phyloP scores from a whole-genome alignment of 208 protist species.

The Leishmania major region DNA sequence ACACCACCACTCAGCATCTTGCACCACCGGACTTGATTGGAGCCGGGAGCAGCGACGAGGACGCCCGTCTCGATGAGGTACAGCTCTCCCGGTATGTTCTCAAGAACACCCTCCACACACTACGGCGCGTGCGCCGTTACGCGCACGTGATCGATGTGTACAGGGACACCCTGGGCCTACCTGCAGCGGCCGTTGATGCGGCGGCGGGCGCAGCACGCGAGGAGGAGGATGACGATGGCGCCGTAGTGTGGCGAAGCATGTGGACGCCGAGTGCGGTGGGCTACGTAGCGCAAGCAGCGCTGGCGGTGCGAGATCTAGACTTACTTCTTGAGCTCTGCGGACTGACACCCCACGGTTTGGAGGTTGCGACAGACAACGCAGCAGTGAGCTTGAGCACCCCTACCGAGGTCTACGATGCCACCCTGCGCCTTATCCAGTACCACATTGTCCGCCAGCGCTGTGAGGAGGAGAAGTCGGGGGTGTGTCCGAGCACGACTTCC shows the following conservation, averaged over 20 bases:
- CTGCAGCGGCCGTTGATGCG: too few relatives aligned
- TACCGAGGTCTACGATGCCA: slow-evolving; percentile 61
- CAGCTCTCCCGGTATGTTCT: slow-evolving; percentile 40
- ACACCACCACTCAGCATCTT: neutral
- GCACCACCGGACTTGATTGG: neutral
- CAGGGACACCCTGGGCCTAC: neutral
- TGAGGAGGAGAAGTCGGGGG: slow-evolving; percentile 4
- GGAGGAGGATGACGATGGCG: slow-evolving; percentile 3
- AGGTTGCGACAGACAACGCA: neutral
- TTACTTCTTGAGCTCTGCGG: slow-evolving; percentile 46
- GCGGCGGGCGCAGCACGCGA: neutral
- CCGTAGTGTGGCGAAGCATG: slow-evolving; percentile 26
- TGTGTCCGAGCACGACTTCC: neutral
- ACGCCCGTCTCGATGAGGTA: neutral
- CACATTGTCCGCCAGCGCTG: slow-evolving; percentile 21
- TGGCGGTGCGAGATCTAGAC: slow-evolving; percentile 42
- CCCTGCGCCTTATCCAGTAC: slow-evolving; percentile 52
- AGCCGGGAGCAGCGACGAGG: neutral
- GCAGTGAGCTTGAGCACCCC: slow-evolving; percentile 1
- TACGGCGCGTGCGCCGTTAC: slow-evolving; percentile 58
- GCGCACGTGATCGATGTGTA: slow-evolving; percentile 43
- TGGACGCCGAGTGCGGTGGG: slow-evolving; percentile 47
- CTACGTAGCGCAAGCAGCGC: slow-evolving; percentile 64
- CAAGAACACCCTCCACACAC: slow-evolving; percentile 47
- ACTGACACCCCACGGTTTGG: neutral